Conservation (phyloP, 73 alveolate species). For the Paramecium caudatum region DNA sequence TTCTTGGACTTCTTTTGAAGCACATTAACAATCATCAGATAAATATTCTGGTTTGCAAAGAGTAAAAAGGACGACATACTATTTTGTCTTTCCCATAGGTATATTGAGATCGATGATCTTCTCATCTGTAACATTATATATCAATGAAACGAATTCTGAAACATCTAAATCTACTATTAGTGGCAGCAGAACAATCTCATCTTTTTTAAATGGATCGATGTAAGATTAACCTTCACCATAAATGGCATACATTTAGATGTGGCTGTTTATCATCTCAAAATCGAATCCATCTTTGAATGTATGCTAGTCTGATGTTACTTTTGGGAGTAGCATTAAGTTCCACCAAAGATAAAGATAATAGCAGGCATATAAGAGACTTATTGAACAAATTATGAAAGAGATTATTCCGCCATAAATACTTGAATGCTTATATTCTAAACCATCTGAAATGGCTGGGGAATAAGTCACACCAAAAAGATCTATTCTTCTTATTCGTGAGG, state of each 20-base stretch:
- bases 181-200: conserved; percentile 22
- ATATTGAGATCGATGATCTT: background rate
- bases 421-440: background rate
- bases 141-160: background rate
- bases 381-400: background rate
- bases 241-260: background rate
- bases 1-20: background rate
- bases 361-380: background rate
- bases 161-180: conserved; percentile 29
- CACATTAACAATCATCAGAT: conserved; percentile 21
- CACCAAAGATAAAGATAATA: conserved; percentile 2
- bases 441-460: conserved; percentile 39
- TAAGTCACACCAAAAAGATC: conserved; percentile 42
- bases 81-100: background rate
- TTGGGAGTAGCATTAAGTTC: background rate
- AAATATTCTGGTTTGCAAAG: conserved; percentile 7
- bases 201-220: conserved; percentile 24
- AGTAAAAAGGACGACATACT: background rate
- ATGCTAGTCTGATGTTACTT: background rate
- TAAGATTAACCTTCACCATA: background rate
- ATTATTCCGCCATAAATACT: conserved; percentile 22
- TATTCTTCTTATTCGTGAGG: background rate
- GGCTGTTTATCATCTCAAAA: background rate
- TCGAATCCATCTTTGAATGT: background rate
- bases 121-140: background rate